These are phyloP conservation scores for Russula sp. DNA, from an alignment of 768 basidiomycete genomes.

Conservation along the genomic window DNA sequence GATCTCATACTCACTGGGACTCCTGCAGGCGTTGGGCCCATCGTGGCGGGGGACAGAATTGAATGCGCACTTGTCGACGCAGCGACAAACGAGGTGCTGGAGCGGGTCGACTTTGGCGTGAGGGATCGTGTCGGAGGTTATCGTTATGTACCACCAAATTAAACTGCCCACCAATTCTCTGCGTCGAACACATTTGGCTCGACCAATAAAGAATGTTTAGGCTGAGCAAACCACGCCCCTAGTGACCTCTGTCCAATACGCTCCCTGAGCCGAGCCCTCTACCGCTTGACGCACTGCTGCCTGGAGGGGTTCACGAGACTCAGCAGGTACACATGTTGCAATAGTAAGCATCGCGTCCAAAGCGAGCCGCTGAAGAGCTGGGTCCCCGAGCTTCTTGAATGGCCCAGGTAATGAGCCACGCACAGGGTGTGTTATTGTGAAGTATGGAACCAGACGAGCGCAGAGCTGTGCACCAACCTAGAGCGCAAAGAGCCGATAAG, in stretches of 20 bases:
- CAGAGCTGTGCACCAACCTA: conserved; percentile 50
- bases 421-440: conserved; percentile 68
- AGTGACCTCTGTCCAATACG: conserved; percentile 29
- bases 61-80: conserved; percentile 65
- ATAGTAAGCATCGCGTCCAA: conserved; percentile 57
- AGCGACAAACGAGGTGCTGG: conserved; percentile 51
- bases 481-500: conserved; percentile 25
- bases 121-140: conserved; percentile 70
- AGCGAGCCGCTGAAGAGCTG: conserved; percentile 52
- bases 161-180: not conserved
- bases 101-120: conserved; percentile 61
- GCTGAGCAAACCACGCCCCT: conserved; percentile 5
- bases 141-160: conserved; percentile 40
- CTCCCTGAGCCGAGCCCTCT: conserved; percentile 26
- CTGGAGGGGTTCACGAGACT: conserved; percentile 24
- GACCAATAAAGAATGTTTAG: conserved; percentile 42
- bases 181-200: conserved; percentile 6
- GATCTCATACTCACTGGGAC: conserved; percentile 92
- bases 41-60: conserved; percentile 73
- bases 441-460: conserved; percentile 72
- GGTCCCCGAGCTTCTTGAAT: conserved; percentile 59
- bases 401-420: conserved; percentile 77
- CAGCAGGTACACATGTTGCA: conserved; percentile 14
- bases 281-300: conserved; percentile 32
- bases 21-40: conserved; percentile 83